A percentile compares a stretch with the other conserved stretches of the same genome.
Evolutionary conservation across 345 rosid genomes (phyloP).

Genomic region (Turnera subulata): DNA sequence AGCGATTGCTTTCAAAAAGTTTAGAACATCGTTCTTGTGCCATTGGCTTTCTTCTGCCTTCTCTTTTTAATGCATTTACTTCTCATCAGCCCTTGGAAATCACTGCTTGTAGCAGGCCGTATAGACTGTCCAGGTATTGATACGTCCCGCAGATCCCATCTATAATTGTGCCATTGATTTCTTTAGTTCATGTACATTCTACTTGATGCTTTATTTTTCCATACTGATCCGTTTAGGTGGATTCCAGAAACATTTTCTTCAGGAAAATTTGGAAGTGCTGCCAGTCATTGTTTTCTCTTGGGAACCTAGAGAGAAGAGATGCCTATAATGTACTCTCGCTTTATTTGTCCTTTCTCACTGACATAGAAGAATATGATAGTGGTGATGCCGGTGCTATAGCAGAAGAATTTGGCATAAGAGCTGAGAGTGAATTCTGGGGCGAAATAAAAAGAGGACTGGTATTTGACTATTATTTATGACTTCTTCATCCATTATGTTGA

Average conservation of each 20-base stretch:
- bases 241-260: slow-evolving; percentile 56
- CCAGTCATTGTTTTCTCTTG: slow-evolving; percentile 64
- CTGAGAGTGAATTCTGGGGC: slow-evolving; percentile 70
- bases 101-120: slow-evolving; percentile 33
- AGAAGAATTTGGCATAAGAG: slow-evolving; percentile 55
- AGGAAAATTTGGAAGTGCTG: slow-evolving; percentile 77
- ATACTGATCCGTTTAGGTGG: slow-evolving; percentile 17
- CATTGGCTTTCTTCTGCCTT: slow-evolving; percentile 64
- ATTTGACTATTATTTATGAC: slow-evolving; percentile 20
- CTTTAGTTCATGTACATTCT: background rate
- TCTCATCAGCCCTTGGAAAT: slow-evolving; percentile 32
- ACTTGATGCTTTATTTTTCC: slow-evolving; percentile 3
- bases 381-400: slow-evolving; percentile 25
- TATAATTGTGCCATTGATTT: background rate
- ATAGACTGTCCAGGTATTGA: slow-evolving; percentile 51
- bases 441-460: slow-evolving; percentile 95
- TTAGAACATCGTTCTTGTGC: slow-evolving; percentile 75
- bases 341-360: slow-evolving; percentile 48
- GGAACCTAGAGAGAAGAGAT: slow-evolving; percentile 85
- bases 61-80: slow-evolving; percentile 58
- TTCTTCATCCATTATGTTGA: slow-evolving; percentile 17
- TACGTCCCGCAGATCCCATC: slow-evolving; percentile 4
- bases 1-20: slow-evolving; percentile 58
- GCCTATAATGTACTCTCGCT: slow-evolving; percentile 70
- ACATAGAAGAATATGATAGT: slow-evolving; percentile 27